A percentile compares a stretch with the other conserved stretches of the same genome.
These are phyloP conservation scores for Solanum medicagineum DNA, from an alignment of 257 asterid genomes.

Conservation along the genomic window DNA sequence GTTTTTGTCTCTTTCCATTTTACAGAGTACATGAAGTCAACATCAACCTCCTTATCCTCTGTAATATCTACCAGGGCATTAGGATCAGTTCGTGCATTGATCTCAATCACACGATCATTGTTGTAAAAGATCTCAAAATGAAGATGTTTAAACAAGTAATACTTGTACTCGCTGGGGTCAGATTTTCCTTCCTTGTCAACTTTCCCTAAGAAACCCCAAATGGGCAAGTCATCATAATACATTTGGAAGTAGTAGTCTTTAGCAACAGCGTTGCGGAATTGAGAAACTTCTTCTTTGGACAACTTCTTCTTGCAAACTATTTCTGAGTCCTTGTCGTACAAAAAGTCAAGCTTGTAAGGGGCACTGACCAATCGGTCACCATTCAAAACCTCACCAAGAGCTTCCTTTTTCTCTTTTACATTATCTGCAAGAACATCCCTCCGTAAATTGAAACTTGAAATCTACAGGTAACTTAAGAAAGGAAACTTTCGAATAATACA, in stretches of 20 bases:
- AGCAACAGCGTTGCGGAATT: conserved; percentile 9
- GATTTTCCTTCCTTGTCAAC: conserved; percentile 10
- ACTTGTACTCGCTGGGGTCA: conserved; percentile 13
- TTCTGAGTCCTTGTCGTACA: conserved; percentile 7
- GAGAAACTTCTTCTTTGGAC: conserved; percentile 6
- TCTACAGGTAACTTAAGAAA: background rate
- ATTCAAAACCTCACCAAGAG: conserved; percentile 10
- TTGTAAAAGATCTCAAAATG: conserved; percentile 10
- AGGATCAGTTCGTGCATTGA: conserved; percentile 11
- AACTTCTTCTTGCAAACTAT: conserved; percentile 5
- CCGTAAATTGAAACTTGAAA: background rate
- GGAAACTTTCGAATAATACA: background rate
- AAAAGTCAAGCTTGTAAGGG: conserved; percentile 11
- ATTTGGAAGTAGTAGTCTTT: conserved; percentile 9
- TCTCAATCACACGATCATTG: conserved; percentile 10
- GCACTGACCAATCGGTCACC: conserved; percentile 12
- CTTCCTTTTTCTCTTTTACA: conserved; percentile 6
- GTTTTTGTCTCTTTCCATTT: conserved; percentile 22
- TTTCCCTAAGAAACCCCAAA: conserved; percentile 13
- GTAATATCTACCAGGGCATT: conserved; percentile 15
- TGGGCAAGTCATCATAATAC: conserved; percentile 10
- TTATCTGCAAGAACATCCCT: background rate
- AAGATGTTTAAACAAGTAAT: conserved; percentile 9
- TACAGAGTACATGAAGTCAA: conserved; percentile 17
- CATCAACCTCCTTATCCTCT: conserved; percentile 18